These are phyloP conservation scores for Erythrophleum fordii DNA, from an alignment of 306 rosid species.

Conservation along the genomic window DNA sequence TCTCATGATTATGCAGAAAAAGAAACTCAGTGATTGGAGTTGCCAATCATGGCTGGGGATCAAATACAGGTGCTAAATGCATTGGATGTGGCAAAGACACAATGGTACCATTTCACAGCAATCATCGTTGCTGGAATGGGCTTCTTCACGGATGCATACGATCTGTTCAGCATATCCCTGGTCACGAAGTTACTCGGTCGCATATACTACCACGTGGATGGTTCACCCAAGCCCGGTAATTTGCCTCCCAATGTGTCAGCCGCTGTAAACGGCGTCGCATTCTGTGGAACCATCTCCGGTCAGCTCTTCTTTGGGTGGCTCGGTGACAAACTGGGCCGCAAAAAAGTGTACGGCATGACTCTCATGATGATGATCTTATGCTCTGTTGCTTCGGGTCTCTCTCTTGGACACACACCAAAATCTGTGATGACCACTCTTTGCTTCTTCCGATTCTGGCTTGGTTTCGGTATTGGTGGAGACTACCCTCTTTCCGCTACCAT, in stretches of 20 bases:
- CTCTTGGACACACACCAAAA: constrained; percentile 58
- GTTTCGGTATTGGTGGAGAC: constrained; percentile 84
- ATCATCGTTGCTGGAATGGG: constrained; percentile 83
- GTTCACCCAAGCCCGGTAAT: constrained; percentile 57
- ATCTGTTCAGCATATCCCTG: constrained; percentile 71
- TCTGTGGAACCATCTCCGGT: constrained; percentile 69
- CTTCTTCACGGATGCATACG: constrained; percentile 86
- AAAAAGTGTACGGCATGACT: constrained; percentile 76
- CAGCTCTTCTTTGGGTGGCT: constrained; percentile 92
- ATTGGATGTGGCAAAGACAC: constrained; percentile 74
- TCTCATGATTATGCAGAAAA: constrained; percentile 42
- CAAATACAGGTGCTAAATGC: constrained; percentile 64
- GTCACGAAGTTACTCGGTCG: constrained; percentile 84
- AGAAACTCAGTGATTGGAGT: neutral
- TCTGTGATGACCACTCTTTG: constrained; percentile 74
- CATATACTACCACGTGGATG: constrained; percentile 70
- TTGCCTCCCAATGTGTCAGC: constrained; percentile 76
- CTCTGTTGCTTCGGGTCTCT: constrained; percentile 75
- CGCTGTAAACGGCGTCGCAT: constrained; percentile 76
- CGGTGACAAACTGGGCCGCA: constrained; percentile 77
- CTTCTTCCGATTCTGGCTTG: constrained; percentile 83
- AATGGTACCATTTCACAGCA: constrained; percentile 82
- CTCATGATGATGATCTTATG: constrained; percentile 69
- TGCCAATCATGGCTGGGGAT: constrained; percentile 49
- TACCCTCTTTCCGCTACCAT: constrained; percentile 87